phyloP scores from a whole-genome alignment of 2,329 filamentous ascomycete species.

The Lachnellula hyalina region DNA sequence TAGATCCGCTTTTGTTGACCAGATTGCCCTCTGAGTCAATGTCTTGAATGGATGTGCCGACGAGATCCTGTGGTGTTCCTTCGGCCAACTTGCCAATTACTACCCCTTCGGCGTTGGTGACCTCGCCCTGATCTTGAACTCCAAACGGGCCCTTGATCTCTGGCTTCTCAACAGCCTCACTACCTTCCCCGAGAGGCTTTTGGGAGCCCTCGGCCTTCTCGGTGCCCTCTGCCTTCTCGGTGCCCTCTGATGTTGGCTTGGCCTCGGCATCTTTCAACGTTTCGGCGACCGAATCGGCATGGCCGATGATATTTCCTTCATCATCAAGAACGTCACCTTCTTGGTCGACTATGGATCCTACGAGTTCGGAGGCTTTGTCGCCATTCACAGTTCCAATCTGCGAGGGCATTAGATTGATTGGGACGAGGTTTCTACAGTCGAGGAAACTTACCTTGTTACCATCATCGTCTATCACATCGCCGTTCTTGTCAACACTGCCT shows the following conservation, averaged over 20 bases:
- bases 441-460: constrained; percentile 30
- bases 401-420: too few relatives aligned
- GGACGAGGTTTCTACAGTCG: too few relatives aligned
- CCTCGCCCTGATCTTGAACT: constrained; percentile 48
- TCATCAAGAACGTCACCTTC: constrained; percentile 53
- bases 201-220: constrained; percentile 1
- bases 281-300: constrained; percentile 21
- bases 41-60: constrained; percentile 60
- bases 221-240: not conserved
- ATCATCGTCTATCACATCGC: constrained; percentile 49
- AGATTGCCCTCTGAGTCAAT: constrained; percentile 54
- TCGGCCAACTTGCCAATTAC: constrained; percentile 45
- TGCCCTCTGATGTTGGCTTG: not conserved
- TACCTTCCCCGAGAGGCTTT: constrained; percentile 13
- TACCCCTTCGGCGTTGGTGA: constrained; percentile 48
- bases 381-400: constrained; percentile 53
- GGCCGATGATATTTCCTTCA: constrained; percentile 44
- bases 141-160: constrained; percentile 46
- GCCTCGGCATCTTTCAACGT: constrained; percentile 1
- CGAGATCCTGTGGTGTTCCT: constrained; percentile 38
- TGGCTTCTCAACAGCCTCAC: constrained; percentile 33
- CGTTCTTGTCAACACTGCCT: constrained; percentile 40
- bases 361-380: constrained; percentile 56
- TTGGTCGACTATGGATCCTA: constrained; percentile 43
- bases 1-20: constrained; percentile 44